phyloP scores from a whole-genome alignment of 2,329 filamentous ascomycete genomes.

The Coleophoma crateriformis region DNA sequence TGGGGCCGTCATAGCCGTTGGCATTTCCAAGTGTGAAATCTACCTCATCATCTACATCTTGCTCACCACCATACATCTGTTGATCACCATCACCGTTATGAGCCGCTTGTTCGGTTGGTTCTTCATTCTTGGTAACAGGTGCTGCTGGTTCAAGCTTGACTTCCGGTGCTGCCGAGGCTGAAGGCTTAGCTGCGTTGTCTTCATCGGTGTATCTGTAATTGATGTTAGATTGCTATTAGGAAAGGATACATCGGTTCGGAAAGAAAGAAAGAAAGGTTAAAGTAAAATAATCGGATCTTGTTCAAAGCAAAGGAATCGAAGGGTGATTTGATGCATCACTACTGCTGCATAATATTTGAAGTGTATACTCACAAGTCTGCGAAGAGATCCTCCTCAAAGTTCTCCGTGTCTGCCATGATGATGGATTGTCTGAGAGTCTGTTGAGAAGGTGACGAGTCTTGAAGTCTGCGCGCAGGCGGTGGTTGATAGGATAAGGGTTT shows the following conservation, averaged over 20 bases:
- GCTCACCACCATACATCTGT: slow-evolving; percentile 36
- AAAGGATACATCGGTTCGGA: background rate
- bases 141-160: slow-evolving; percentile 22
- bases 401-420: slow-evolving; percentile 73
- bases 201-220: slow-evolving; percentile 60
- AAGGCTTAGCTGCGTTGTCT: slow-evolving; percentile 41
- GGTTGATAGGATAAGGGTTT: background rate
- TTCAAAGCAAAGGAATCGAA: background rate
- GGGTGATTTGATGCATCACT: background rate
- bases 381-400: slow-evolving; percentile 90
- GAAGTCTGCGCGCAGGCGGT: background rate
- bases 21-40: slow-evolving; percentile 49
- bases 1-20: slow-evolving; percentile 22
- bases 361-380: slow-evolving; percentile 73
- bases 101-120: slow-evolving; percentile 17
- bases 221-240: slow-evolving; percentile 6
- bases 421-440: background rate
- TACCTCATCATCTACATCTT: slow-evolving; percentile 51
- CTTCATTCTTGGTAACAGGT: slow-evolving; percentile 18
- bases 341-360: background rate
- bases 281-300: background rate
- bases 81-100: slow-evolving; percentile 34
- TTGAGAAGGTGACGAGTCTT: background rate
- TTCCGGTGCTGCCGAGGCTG: slow-evolving; percentile 22
- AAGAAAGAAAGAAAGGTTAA: background rate